These are phyloP conservation scores for Pythium rishiriense DNA, from an alignment of 352 stramenopile species.

Conservation along the genomic window DNA sequence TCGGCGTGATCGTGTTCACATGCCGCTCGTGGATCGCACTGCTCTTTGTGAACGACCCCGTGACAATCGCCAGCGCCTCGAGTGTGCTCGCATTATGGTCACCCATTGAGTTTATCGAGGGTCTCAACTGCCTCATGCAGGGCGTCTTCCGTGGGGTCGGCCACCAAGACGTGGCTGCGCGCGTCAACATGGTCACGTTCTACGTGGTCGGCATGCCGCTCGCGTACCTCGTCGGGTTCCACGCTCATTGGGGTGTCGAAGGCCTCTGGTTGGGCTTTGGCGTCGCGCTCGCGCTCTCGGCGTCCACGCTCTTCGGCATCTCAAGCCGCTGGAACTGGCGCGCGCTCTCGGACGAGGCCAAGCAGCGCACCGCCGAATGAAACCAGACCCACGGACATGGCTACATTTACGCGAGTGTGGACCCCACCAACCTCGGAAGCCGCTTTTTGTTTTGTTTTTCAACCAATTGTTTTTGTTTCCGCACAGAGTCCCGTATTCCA, in stretches of 20 bases:
- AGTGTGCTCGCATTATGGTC: slow-evolving; percentile 53
- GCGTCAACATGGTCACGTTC: slow-evolving; percentile 68
- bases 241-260: slow-evolving; percentile 43
- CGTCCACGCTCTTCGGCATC: slow-evolving; percentile 28
- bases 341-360: slow-evolving; percentile 33
- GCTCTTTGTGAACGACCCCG: slow-evolving; percentile 41
- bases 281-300: slow-evolving; percentile 39
- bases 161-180: slow-evolving; percentile 60
- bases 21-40: slow-evolving; percentile 44
- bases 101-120: slow-evolving; percentile 69
- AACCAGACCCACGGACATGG: not conserved
- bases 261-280: slow-evolving; percentile 84
- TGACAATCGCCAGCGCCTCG: slow-evolving; percentile 41
- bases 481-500: not conserved
- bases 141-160: slow-evolving; percentile 73
- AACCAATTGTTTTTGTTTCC: not conserved
- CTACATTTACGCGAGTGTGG: too few species aligned
- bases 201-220: slow-evolving; percentile 75
- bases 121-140: slow-evolving; percentile 64
- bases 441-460: too few species aligned
- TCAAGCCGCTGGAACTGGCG: slow-evolving; percentile 44
- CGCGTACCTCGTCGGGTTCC: slow-evolving; percentile 56
- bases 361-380: slow-evolving; percentile 25
- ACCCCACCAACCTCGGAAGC: too few species aligned
- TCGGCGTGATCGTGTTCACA: slow-evolving; percentile 38